Conservation (phyloP, 257 asterid species). For the Voacanga thouarsii region DNA sequence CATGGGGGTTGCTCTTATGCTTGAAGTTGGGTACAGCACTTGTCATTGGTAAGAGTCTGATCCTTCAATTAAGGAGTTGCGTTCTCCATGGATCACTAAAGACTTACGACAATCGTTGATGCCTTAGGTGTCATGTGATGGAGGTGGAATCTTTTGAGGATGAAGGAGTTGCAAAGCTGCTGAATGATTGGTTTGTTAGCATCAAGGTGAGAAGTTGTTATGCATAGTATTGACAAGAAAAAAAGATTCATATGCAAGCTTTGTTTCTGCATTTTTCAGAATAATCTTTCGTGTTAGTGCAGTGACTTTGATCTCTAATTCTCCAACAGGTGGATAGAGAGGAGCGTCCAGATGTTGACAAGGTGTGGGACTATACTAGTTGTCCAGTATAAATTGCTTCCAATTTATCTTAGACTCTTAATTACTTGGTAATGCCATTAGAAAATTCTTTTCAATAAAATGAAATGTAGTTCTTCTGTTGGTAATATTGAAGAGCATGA, state of each 20-base stretch:
- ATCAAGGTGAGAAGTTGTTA: slow-evolving; percentile 53
- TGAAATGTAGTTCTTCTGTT: background rate
- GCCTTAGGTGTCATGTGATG: slow-evolving; percentile 94
- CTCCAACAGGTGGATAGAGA: slow-evolving; percentile 80
- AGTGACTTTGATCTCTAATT: background rate
- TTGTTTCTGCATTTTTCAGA: background rate
- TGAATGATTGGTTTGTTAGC: slow-evolving; percentile 88
- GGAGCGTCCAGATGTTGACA: slow-evolving; percentile 97
- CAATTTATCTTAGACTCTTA: background rate
- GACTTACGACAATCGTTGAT: slow-evolving; percentile 5
- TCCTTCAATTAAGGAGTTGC: background rate
- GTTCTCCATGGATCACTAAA: background rate
- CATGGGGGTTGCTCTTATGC: slow-evolving; percentile 23
- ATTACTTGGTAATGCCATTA: background rate
- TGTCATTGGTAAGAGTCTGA: slow-evolving; percentile 77
- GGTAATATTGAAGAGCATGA: background rate
- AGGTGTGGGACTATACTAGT: slow-evolving; percentile 39
- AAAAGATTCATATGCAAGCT: background rate
- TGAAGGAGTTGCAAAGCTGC: slow-evolving; percentile 74
- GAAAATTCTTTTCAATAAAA: background rate
- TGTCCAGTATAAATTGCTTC: background rate
- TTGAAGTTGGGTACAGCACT: slow-evolving; percentile 98
- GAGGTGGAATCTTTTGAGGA: slow-evolving; percentile 95
- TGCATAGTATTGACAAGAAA: background rate
- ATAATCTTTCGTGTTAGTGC: background rate